Conservation (phyloP, 2,329 filamentous ascomycete species). For the Capronia americana region DNA sequence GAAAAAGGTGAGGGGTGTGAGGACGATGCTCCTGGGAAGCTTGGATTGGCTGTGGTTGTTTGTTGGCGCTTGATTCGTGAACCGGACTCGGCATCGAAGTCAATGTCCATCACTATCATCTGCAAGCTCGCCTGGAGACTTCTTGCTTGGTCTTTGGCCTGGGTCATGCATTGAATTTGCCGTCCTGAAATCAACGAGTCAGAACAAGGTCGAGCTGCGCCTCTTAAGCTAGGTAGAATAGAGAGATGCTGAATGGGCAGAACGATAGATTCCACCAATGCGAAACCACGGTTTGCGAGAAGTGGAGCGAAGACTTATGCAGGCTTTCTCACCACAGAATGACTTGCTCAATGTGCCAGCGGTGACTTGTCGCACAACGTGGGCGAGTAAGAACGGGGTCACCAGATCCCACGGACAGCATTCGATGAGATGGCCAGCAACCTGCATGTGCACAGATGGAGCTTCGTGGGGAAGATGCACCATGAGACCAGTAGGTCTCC, state of each 20-base stretch:
- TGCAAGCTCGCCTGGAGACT: conserved; percentile 10
- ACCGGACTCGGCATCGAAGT: neutral
- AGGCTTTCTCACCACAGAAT: conserved; percentile 22
- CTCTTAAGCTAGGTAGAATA: conserved; percentile 25
- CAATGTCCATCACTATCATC: conserved; percentile 9
- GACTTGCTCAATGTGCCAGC: conserved; percentile 22
- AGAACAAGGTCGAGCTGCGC: conserved; percentile 19
- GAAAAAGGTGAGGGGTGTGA: conserved; percentile 6
- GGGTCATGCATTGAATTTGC: conserved; percentile 12
- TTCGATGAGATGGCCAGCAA: conserved; percentile 16
- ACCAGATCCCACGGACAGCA: conserved; percentile 16
- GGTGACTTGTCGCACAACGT: conserved; percentile 28
- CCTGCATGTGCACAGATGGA: conserved; percentile 19
- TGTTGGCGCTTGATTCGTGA: conserved; percentile 4
- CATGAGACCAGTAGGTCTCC: conserved; percentile 7
- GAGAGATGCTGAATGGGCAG: conserved; percentile 3
- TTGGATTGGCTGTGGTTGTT: conserved; percentile 15
- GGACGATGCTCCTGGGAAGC: conserved; percentile 5
- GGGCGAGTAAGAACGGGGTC: conserved; percentile 27
- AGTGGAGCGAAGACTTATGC: conserved; percentile 22
- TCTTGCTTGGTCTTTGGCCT: neutral
- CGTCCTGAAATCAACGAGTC: conserved; percentile 1
- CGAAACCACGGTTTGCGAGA: neutral
- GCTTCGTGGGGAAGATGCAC: conserved; percentile 16
- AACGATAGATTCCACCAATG: conserved; percentile 18